Percentiles rank a stretch among this genome's conserved stretches.
phyloP scores from a whole-genome alignment of 1,139 yeast species.

The Nakaseomyces delphensis region DNA sequence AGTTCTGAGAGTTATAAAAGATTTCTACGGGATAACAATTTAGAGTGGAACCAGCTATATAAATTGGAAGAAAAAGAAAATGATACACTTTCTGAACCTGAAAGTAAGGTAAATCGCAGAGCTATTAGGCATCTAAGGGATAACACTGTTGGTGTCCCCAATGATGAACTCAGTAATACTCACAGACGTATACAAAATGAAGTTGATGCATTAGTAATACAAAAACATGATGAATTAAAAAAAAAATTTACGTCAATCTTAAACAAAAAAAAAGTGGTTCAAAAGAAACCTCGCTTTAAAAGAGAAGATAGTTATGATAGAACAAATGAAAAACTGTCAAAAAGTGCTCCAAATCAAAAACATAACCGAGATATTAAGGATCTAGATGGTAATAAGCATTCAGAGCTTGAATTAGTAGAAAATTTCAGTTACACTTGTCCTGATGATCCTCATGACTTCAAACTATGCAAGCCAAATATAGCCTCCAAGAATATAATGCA shows the following conservation, averaged over 20 bases:
- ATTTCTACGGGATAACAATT: slow-evolving; percentile 22
- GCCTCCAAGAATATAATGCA: background rate
- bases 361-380: background rate
- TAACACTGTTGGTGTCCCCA: background rate
- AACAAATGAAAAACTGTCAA: background rate
- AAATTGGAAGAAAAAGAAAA: background rate
- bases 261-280: background rate
- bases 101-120: background rate
- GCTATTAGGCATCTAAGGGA: slow-evolving; percentile 1
- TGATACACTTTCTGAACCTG: background rate
- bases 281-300: background rate
- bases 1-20: slow-evolving; percentile 25
- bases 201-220: background rate
- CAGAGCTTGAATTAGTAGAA: too few relatives aligned
- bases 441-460: too few relatives aligned
- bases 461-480: too few relatives aligned
- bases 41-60: slow-evolving; percentile 12
- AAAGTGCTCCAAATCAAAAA: background rate
- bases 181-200: background rate
- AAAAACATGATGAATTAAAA: background rate
- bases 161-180: background rate
- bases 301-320: background rate
- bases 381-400: background rate
- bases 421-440: too few relatives aligned
- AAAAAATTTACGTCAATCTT: background rate